Conservation (phyloP, 2,329 filamentous ascomycete genomes). For the Ampelomyces quisqualis region DNA sequence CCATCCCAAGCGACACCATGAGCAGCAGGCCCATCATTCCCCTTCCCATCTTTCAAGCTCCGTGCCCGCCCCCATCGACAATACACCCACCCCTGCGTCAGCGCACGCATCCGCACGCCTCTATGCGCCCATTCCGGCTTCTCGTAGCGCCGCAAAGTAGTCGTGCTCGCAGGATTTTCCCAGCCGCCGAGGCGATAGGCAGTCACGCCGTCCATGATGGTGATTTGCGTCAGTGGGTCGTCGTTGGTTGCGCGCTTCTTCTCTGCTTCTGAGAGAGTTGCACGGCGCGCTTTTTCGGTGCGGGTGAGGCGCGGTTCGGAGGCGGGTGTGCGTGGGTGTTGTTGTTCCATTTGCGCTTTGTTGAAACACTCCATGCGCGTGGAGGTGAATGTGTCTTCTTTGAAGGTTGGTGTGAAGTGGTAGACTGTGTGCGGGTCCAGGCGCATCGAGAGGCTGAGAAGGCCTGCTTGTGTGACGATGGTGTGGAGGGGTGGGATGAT, state of each 20-base stretch:
- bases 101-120: slow-evolving; percentile 15
- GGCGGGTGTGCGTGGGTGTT: slow-evolving; percentile 2
- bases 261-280: slow-evolving; percentile 5
- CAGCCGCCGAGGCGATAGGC: slow-evolving; percentile 33
- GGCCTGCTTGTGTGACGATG: slow-evolving; percentile 19
- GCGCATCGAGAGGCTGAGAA: slow-evolving; percentile 30
- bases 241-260: slow-evolving; percentile 15
- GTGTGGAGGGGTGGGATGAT: slow-evolving; percentile 9
- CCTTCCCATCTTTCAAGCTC: slow-evolving; percentile 7
- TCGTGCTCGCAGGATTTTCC: slow-evolving; percentile 11
- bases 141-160: not conserved
- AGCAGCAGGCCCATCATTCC: slow-evolving; percentile 7
- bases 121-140: not conserved
- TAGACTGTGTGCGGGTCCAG: slow-evolving; percentile 31
- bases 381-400: slow-evolving; percentile 24
- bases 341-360: slow-evolving; percentile 5
- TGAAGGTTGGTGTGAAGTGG: slow-evolving; percentile 26
- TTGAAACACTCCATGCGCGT: slow-evolving; percentile 28
- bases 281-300: slow-evolving; percentile 4
- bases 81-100: slow-evolving; percentile 29
- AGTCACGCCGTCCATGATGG: slow-evolving; percentile 21
- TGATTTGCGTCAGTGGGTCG: slow-evolving; percentile 22
- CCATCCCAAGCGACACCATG: slow-evolving; percentile 28
- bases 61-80: slow-evolving; percentile 27
- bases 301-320: not conserved